These are phyloP conservation scores for Globisporangium ultimum DNA, from an alignment of 352 stramenopile species.

Conservation along the genomic window DNA sequence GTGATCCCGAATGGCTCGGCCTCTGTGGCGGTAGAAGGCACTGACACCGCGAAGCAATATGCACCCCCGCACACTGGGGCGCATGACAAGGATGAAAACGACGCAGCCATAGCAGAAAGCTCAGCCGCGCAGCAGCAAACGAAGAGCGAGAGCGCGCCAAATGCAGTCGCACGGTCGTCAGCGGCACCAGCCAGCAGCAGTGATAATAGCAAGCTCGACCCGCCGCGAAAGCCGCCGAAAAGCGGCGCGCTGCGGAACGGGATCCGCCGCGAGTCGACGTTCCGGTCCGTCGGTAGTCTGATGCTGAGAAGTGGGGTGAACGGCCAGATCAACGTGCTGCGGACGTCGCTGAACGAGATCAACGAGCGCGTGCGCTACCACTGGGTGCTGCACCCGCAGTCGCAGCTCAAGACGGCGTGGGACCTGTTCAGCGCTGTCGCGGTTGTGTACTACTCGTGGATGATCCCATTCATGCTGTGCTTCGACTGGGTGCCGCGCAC, in stretches of 20 bases:
- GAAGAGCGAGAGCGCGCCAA: too few species aligned
- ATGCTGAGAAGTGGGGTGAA: constrained; percentile 13
- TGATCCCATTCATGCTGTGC: constrained; percentile 65
- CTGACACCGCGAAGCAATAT: too few species aligned
- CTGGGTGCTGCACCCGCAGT: constrained; percentile 56
- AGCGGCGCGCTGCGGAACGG: neutral
- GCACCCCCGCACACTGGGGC: too few species aligned
- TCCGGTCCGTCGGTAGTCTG: constrained; percentile 24
- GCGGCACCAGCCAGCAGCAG: neutral
- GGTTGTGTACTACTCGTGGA: constrained; percentile 75
- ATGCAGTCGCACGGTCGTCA: neutral
- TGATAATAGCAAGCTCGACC: neutral
- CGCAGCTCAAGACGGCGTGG: constrained; percentile 46
- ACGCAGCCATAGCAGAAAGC: neutral
- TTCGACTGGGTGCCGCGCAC: constrained; percentile 60
- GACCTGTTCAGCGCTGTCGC: constrained; percentile 48
- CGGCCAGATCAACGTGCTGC: constrained; percentile 53
- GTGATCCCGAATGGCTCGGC: constrained; percentile 3
- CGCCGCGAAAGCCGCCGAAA: too few species aligned
- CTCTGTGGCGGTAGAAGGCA: neutral
- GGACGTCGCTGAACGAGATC: constrained; percentile 54
- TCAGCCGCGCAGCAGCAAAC: neutral
- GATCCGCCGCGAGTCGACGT: constrained; percentile 18
- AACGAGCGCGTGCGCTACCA: constrained; percentile 44
- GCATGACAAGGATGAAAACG: too few species aligned